phyloP scores from a whole-genome alignment of 108 stramenopile species.

The Skeletonema potamos region DNA sequence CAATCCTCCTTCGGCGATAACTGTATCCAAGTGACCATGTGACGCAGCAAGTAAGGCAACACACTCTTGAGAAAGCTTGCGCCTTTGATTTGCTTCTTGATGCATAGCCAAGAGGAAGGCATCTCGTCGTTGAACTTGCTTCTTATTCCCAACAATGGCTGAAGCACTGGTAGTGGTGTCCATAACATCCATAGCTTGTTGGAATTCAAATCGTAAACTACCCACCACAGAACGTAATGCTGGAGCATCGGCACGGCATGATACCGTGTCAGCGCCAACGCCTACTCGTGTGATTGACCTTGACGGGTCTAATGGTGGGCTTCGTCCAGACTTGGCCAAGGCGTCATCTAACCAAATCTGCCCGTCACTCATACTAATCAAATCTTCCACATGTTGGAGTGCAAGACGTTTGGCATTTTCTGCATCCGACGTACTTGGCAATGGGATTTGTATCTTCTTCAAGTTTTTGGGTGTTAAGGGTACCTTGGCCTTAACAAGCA shows the following conservation, averaged over 20 bases:
- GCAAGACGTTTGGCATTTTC: slow-evolving; percentile 72
- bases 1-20: slow-evolving; percentile 53
- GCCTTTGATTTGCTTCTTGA: slow-evolving; percentile 51
- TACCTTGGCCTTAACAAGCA: slow-evolving; percentile 69
- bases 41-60: slow-evolving; percentile 74
- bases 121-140: slow-evolving; percentile 57
- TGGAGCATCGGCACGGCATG: slow-evolving; percentile 85
- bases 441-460: slow-evolving; percentile 80
- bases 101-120: slow-evolving; percentile 86
- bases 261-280: slow-evolving; percentile 81
- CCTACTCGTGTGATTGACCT: slow-evolving; percentile 84
- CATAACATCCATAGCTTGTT: slow-evolving; percentile 75
- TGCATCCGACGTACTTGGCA: slow-evolving; percentile 54
- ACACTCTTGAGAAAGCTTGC: slow-evolving; percentile 73
- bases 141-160: slow-evolving; percentile 31
- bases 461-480: slow-evolving; percentile 80
- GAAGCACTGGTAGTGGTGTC: slow-evolving; percentile 26
- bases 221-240: slow-evolving; percentile 79
- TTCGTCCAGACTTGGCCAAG: slow-evolving; percentile 50
- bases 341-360: slow-evolving; percentile 80
- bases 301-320: slow-evolving; percentile 82
- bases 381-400: slow-evolving; percentile 85
- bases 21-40: slow-evolving; percentile 60
- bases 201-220: slow-evolving; percentile 76
- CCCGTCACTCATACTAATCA: slow-evolving; percentile 92